Evolutionary conservation across 352 stramenopile species (phyloP).

Genomic region (Pythium rishiriense): DNA sequence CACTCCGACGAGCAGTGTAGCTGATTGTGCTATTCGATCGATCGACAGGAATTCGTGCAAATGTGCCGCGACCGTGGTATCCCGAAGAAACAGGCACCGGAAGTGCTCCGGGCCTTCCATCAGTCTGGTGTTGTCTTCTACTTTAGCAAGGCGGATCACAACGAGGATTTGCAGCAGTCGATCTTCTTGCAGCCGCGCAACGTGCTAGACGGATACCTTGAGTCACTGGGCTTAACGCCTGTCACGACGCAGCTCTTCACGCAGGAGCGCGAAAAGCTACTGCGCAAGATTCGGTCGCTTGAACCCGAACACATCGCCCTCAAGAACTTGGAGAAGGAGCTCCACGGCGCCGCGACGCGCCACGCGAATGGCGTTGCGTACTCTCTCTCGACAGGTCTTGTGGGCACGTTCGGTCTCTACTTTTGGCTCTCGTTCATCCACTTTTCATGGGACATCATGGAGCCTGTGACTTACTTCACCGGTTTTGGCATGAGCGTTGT

Average conservation of each 20-base stretch:
- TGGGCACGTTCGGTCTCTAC: slow-evolving; percentile 82
- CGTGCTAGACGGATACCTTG: slow-evolving; percentile 76
- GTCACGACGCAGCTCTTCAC: slow-evolving; percentile 69
- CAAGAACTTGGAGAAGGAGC: slow-evolving; percentile 57
- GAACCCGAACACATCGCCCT: slow-evolving; percentile 72
- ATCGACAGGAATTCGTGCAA: slow-evolving; percentile 61
- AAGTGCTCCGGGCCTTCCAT: slow-evolving; percentile 77
- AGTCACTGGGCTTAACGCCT: slow-evolving; percentile 72
- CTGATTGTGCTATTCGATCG: background rate
- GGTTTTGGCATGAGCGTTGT: slow-evolving; percentile 79
- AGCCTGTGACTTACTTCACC: slow-evolving; percentile 89
- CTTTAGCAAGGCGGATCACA: slow-evolving; percentile 65
- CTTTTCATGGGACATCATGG: slow-evolving; percentile 91
- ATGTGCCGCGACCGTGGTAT: slow-evolving; percentile 76
- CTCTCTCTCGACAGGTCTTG: slow-evolving; percentile 57
- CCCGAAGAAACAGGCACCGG: slow-evolving; percentile 77
- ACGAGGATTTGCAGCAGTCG: slow-evolving; percentile 70
- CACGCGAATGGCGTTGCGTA: slow-evolving; percentile 62
- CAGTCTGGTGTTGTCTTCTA: slow-evolving; percentile 78
- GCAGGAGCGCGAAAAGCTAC: slow-evolving; percentile 58
- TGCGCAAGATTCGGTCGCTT: slow-evolving; percentile 66
- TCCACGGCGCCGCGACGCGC: slow-evolving; percentile 59
- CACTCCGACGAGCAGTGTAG: too few species aligned
- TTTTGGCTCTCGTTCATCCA: slow-evolving; percentile 89
- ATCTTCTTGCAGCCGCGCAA: slow-evolving; percentile 83